phyloP scores from a whole-genome alignment of 179 eudicot species.

The Amaranthus tricolor region DNA sequence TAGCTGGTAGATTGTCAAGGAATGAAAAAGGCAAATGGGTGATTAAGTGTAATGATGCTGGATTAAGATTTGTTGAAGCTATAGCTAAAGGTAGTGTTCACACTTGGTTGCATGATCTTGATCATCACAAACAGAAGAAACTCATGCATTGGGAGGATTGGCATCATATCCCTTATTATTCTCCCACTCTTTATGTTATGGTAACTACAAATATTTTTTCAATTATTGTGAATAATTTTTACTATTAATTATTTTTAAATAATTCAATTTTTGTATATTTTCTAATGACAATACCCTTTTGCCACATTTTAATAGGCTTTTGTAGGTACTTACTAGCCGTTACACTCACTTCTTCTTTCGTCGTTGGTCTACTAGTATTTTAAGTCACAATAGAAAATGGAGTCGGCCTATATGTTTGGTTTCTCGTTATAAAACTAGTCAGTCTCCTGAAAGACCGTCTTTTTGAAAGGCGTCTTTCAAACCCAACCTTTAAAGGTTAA shows the following conservation, averaged over 20 bases:
- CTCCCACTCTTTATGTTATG: slow-evolving; percentile 58
- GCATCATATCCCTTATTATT: slow-evolving; percentile 49
- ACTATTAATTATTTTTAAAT: too few species aligned
- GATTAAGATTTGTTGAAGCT: slow-evolving; percentile 56
- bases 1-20: slow-evolving; percentile 48
- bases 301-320: background rate
- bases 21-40: slow-evolving; percentile 44
- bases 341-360: too few species aligned
- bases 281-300: too few species aligned
- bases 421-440: too few species aligned
- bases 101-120: slow-evolving; percentile 48
- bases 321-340: background rate
- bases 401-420: too few species aligned
- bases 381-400: too few species aligned
- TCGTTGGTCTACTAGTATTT: too few species aligned
- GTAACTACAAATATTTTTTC: slow-evolving; percentile 12
- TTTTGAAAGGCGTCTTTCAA: too few species aligned
- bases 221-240: background rate
- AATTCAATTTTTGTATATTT: background rate
- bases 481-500: too few species aligned
- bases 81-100: slow-evolving; percentile 56
- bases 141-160: slow-evolving; percentile 64
- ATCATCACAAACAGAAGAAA: slow-evolving; percentile 47
- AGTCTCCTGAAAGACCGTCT: too few species aligned
- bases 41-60: slow-evolving; percentile 70